phyloP scores from a whole-genome alignment of 2,329 filamentous ascomycete genomes.

The Verticillium nubilum region DNA sequence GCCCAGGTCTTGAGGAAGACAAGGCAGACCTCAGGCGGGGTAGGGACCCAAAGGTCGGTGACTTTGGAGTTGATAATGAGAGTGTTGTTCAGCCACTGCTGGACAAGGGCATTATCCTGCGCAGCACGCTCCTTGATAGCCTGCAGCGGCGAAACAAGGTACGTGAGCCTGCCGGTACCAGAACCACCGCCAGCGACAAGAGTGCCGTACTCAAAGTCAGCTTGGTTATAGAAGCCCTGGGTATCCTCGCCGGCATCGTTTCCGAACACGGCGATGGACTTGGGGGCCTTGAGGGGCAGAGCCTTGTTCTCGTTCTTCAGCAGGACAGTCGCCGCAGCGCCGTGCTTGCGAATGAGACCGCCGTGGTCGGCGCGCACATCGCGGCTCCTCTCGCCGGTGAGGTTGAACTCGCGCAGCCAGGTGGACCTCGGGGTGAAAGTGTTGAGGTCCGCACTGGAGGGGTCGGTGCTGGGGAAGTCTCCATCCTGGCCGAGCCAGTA shows the following conservation, averaged over 20 bases:
- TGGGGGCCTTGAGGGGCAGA: constrained; percentile 53
- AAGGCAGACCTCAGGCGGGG: constrained; percentile 59
- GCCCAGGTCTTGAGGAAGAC: constrained; percentile 62
- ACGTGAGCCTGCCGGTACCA: constrained; percentile 53
- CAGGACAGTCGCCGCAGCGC: constrained; percentile 55
- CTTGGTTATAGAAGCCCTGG: constrained; percentile 59
- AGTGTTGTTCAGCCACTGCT: constrained; percentile 38
- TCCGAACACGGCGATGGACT: constrained; percentile 52
- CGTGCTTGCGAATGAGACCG: constrained; percentile 50
- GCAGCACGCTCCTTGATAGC: constrained; percentile 48
- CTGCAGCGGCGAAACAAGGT: constrained; percentile 59
- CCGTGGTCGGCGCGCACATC: constrained; percentile 50
- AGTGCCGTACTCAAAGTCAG: constrained; percentile 55
- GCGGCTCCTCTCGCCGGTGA: constrained; percentile 49
- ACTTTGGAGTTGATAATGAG: constrained; percentile 28
- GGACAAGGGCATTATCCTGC: constrained; percentile 35
- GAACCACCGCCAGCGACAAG: constrained; percentile 56
- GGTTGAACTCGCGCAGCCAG: constrained; percentile 33
- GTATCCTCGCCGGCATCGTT: constrained; percentile 73
- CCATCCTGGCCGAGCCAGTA: constrained; percentile 43
- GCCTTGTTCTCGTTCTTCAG: constrained; percentile 64
- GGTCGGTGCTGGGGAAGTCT: constrained; percentile 35
- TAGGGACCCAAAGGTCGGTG: constrained; percentile 38
- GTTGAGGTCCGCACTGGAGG: constrained; percentile 33
- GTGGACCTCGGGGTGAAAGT: constrained; percentile 18